Percentiles rank a stretch among this genome's conserved stretches.
These are phyloP conservation scores for Penicillium sp. DNA, from an alignment of 2,329 filamentous ascomycete species.

Conservation along the genomic window DNA sequence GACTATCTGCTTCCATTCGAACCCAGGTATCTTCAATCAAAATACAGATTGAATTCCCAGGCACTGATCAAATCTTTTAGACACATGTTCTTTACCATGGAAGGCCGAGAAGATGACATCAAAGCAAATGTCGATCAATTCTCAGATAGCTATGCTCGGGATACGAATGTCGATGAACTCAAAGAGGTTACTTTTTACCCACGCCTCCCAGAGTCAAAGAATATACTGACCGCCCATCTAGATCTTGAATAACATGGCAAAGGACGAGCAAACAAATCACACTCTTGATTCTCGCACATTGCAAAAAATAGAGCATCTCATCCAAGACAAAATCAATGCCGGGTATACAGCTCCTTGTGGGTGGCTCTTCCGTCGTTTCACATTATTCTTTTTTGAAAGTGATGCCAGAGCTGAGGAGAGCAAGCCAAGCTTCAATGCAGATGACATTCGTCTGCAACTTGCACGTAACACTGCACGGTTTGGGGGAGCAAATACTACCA, in stretches of 20 bases:
- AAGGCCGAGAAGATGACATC: slow-evolving; percentile 56
- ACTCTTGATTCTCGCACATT: slow-evolving; percentile 52
- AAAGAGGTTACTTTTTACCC: slow-evolving; percentile 35
- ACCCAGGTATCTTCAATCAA: slow-evolving; percentile 39
- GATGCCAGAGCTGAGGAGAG: neutral
- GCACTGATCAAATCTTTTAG: slow-evolving; percentile 39
- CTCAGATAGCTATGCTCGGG: slow-evolving; percentile 79
- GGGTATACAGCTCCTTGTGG: slow-evolving; percentile 38
- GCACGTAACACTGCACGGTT: slow-evolving; percentile 66
- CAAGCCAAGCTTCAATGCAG: neutral
- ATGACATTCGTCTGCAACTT: slow-evolving; percentile 39
- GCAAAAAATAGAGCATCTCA: slow-evolving; percentile 57
- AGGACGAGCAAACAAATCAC: slow-evolving; percentile 15
- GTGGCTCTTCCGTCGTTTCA: slow-evolving; percentile 52
- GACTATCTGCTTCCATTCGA: slow-evolving; percentile 67
- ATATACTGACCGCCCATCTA: slow-evolving; percentile 11
- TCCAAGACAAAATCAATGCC: slow-evolving; percentile 46
- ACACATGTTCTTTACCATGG: slow-evolving; percentile 72
- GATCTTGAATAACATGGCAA: slow-evolving; percentile 46
- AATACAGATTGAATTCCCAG: neutral
- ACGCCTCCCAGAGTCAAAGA: neutral
- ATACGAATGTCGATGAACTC: slow-evolving; percentile 67
- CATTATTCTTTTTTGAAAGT: slow-evolving; percentile 42
- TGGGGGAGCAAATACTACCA: slow-evolving; percentile 62
- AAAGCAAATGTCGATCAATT: slow-evolving; percentile 70